A percentile compares a stretch with the other conserved stretches of the same genome.
Evolutionary conservation across 139 green algal species (phyloP).

Genomic region (Chlorella sp.): DNA sequence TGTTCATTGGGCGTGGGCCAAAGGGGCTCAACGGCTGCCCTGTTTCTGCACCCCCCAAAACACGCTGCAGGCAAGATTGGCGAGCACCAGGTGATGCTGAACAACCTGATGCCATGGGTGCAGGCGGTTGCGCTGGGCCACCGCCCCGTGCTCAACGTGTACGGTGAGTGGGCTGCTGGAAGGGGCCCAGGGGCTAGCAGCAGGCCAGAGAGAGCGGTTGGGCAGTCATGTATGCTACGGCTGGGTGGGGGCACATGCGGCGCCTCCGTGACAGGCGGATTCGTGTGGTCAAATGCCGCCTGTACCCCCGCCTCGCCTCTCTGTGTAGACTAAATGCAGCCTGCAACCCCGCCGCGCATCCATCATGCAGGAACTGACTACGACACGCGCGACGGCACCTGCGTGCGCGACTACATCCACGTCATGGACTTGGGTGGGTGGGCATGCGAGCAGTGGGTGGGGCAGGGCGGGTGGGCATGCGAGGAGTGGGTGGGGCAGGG

Average conservation of each 20-base stretch:
- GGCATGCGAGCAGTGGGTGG: too few species aligned
- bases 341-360: too few species aligned
- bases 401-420: conserved; percentile 98
- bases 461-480: too few species aligned
- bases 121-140: conserved; percentile 94
- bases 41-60: neutral
- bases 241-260: too few species aligned
- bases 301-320: too few species aligned
- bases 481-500: too few species aligned
- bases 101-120: conserved; percentile 99
- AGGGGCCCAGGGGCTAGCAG: too few species aligned
- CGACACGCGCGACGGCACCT: conserved; percentile 86
- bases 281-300: too few species aligned
- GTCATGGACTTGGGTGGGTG: conserved; percentile 91
- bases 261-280: too few species aligned
- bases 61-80: conserved; percentile 77
- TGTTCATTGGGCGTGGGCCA: neutral
- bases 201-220: too few species aligned
- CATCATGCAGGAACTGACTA: conserved; percentile 81
- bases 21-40: neutral
- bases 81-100: conserved; percentile 96
- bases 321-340: too few species aligned
- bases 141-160: conserved; percentile 89
- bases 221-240: too few species aligned
- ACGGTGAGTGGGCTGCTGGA: conserved; percentile 39